A percentile compares a stretch with the other conserved stretches of the same genome.
Evolutionary conservation across 2,329 filamentous ascomycete species (phyloP).

Genomic region (Aschersonia sp.): DNA sequence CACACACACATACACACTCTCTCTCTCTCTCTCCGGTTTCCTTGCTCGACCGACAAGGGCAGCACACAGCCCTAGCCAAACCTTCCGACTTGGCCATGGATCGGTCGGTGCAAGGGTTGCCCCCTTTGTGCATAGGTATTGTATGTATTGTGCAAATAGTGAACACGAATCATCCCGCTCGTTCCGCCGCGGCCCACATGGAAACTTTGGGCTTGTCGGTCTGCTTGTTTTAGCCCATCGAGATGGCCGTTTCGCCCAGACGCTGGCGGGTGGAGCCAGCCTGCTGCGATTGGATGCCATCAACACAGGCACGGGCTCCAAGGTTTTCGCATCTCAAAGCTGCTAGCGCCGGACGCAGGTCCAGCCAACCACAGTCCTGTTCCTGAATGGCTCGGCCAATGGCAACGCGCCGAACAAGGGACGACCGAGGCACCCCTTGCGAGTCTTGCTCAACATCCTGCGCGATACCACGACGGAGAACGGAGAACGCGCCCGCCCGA

Average conservation of each 20-base stretch:
- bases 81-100: too few species aligned
- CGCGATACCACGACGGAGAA: background rate
- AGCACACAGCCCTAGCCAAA: too few species aligned
- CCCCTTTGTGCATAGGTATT: too few species aligned
- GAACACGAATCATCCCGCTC: too few species aligned
- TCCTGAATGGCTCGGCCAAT: slow-evolving; percentile 6
- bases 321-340: background rate
- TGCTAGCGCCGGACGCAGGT: background rate
- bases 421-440: background rate
- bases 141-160: too few species aligned
- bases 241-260: background rate
- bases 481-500: background rate
- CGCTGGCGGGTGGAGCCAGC: background rate
- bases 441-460: too few species aligned
- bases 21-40: too few species aligned
- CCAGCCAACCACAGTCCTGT: slow-evolving; percentile 6
- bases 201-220: too few species aligned
- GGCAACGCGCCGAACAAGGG: background rate
- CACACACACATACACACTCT: too few species aligned
- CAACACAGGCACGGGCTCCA: background rate
- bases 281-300: background rate
- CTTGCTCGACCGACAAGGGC: too few species aligned
- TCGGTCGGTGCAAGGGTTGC: too few species aligned
- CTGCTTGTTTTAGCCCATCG: background rate
- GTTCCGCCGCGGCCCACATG: too few species aligned